Percentiles rank a stretch among this genome's conserved stretches.
phyloP scores from a whole-genome alignment of 2,329 filamentous ascomycete species.

The Dichotomopilus funicola region DNA sequence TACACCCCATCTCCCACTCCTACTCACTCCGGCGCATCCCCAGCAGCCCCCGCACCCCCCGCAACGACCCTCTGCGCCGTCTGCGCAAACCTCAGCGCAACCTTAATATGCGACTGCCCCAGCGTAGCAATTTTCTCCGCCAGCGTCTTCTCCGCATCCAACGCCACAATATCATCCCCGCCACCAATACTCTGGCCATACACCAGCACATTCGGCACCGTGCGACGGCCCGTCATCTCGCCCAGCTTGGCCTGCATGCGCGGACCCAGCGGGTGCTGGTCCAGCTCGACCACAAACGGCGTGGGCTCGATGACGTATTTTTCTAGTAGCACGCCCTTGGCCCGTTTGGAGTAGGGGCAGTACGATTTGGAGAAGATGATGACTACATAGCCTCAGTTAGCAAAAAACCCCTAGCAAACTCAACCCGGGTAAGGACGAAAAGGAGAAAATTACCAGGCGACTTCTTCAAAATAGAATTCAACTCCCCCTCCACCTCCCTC shows the following conservation, averaged over 20 bases:
- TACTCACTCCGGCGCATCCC: too few species aligned
- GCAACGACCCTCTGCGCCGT: slow-evolving; percentile 6
- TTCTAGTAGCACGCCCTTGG: slow-evolving; percentile 77
- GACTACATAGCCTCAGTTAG: slow-evolving; percentile 45
- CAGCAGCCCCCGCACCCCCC: too few species aligned
- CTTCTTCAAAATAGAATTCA: slow-evolving; percentile 75
- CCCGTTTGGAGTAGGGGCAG: slow-evolving; percentile 78
- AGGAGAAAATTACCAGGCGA: slow-evolving; percentile 61
- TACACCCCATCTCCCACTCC: too few species aligned
- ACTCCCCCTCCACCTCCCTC: slow-evolving; percentile 59
- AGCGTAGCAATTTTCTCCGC: slow-evolving; percentile 65
- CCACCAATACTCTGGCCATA: slow-evolving; percentile 86
- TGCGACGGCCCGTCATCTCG: slow-evolving; percentile 70
- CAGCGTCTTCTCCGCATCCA: slow-evolving; percentile 62
- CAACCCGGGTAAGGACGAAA: slow-evolving; percentile 15
- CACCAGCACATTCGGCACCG: slow-evolving; percentile 88
- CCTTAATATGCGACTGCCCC: slow-evolving; percentile 58
- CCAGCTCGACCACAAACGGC: slow-evolving; percentile 86
- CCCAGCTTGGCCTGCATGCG: slow-evolving; percentile 65
- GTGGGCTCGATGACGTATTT: slow-evolving; percentile 76
- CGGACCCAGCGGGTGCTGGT: slow-evolving; percentile 68
- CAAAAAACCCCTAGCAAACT: too few species aligned
- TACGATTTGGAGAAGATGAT: slow-evolving; percentile 96
- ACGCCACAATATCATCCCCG: slow-evolving; percentile 71
- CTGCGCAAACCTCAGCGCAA: slow-evolving; percentile 40